Conservation (phyloP, 192 early-diverging fungal species). For the Diversispora eburnea region DNA sequence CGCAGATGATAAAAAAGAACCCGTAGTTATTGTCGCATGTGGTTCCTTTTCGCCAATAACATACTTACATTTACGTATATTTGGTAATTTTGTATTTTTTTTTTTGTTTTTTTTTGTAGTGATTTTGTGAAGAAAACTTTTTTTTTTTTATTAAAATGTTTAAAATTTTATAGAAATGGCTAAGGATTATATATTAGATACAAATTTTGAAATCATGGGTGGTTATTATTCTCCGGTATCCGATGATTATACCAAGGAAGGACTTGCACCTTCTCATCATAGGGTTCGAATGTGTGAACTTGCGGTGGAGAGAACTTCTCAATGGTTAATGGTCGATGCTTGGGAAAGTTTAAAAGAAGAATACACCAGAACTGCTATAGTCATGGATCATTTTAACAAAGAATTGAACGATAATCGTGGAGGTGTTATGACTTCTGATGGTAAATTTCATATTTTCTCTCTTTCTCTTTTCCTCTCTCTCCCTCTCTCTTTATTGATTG, state of each 20-base stretch:
- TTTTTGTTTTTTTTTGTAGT: not conserved
- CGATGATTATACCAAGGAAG: slow-evolving; percentile 90
- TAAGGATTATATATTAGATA: slow-evolving; percentile 73
- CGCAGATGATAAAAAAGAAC: slow-evolving; percentile 63
- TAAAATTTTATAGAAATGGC: slow-evolving; percentile 75
- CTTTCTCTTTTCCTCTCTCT: no score
- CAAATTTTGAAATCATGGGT: slow-evolving; percentile 81
- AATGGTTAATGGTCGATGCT: slow-evolving; percentile 95
- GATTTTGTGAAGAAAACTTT: not conserved
- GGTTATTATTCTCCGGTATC: slow-evolving; percentile 98
- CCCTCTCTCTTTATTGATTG: not conserved
- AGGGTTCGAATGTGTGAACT: slow-evolving; percentile 91
- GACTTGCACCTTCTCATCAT: slow-evolving; percentile 81
- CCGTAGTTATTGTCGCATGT: slow-evolving; percentile 91
- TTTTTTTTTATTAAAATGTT: not conserved
- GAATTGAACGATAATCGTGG: slow-evolving; percentile 75
- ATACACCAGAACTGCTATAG: slow-evolving; percentile 83
- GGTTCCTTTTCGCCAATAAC: slow-evolving; percentile 98
- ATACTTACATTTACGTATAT: slow-evolving; percentile 96
- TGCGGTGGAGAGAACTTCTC: slow-evolving; percentile 73
- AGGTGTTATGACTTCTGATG: slow-evolving; percentile 60
- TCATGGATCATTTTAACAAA: slow-evolving; percentile 92
- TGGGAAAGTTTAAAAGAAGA: slow-evolving; percentile 84
- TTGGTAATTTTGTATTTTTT: slow-evolving; percentile 61
- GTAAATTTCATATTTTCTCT: slow-evolving; percentile 32